phyloP scores from a whole-genome alignment of 495 filamentous ascomycete species.

The Penicillium coprophilum region DNA sequence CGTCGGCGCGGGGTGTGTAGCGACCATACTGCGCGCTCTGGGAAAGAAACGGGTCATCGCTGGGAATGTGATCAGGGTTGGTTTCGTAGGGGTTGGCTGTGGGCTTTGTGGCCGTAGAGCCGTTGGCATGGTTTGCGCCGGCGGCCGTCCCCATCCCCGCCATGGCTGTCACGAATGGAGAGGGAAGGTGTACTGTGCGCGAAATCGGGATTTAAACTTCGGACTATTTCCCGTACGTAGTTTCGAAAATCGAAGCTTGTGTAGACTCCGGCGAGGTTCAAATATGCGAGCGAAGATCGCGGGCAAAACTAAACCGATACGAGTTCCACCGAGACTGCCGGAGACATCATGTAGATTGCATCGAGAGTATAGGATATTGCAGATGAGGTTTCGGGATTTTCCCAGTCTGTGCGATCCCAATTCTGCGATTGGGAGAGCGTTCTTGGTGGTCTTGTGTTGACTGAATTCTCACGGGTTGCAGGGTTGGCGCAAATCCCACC shows the following conservation, averaged over 20 bases:
- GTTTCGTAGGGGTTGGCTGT: slow-evolving; percentile 39
- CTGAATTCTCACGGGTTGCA: slow-evolving; percentile 5
- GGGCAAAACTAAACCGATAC: slow-evolving; percentile 25
- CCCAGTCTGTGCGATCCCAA: neutral
- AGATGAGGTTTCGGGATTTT: neutral
- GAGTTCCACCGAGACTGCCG: slow-evolving; percentile 17
- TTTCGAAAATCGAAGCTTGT: neutral
- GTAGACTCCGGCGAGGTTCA: neutral
- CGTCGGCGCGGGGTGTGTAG: slow-evolving; percentile 38
- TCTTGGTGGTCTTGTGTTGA: slow-evolving; percentile 5
- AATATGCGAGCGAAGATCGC: slow-evolving; percentile 16
- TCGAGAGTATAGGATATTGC: neutral
- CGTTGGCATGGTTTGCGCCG: slow-evolving; percentile 30
- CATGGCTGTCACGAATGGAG: slow-evolving; percentile 22
- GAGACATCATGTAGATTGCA: slow-evolving; percentile 31
- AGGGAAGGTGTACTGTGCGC: neutral
- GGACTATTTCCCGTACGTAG: neutral
- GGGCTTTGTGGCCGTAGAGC: slow-evolving; percentile 18
- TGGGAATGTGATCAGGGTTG: slow-evolving; percentile 32
- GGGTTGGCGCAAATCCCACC: slow-evolving; percentile 8
- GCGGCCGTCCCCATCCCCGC: slow-evolving; percentile 25
- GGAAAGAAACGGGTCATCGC: slow-evolving; percentile 39
- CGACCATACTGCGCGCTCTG: slow-evolving; percentile 45
- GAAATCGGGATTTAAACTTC: neutral
- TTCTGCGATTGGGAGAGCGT: neutral